Conservation (phyloP, 768 basidiomycete genomes). For the Tulasnella sp. region DNA sequence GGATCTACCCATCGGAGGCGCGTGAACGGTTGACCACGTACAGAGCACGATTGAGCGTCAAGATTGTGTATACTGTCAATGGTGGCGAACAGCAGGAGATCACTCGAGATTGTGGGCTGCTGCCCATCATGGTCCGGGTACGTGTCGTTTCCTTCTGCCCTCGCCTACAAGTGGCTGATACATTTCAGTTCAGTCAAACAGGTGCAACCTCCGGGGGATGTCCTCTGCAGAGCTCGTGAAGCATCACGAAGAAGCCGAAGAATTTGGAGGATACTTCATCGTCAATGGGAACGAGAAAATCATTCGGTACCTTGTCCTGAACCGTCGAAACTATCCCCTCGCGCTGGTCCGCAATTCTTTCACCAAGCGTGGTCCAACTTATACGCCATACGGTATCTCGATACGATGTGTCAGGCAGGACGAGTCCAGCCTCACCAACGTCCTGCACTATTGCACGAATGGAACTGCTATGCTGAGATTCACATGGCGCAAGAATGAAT, state of each 20-base stretch:
- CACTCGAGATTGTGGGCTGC: constrained; percentile 74
- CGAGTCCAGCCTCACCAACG: constrained; percentile 88
- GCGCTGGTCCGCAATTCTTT: constrained; percentile 87
- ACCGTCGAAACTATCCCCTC: constrained; percentile 90
- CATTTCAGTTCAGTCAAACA: constrained; percentile 50
- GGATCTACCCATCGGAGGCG: constrained; percentile 85
- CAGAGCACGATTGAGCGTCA: constrained; percentile 77
- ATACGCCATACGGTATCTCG: constrained; percentile 88
- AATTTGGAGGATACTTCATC: constrained; percentile 97
- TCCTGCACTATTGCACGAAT: constrained; percentile 93
- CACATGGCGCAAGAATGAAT: constrained; percentile 96
- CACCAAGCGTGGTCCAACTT: constrained; percentile 83
- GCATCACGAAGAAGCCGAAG: constrained; percentile 92
- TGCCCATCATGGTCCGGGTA: constrained; percentile 96
- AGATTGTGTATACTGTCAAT: constrained; percentile 73
- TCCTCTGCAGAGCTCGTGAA: constrained; percentile 77
- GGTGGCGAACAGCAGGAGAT: constrained; percentile 57
- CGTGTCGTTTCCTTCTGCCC: constrained; percentile 27
- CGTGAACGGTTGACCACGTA: constrained; percentile 90
- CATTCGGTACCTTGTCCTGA: constrained; percentile 93
- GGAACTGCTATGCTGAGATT: constrained; percentile 96
- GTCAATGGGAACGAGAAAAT: constrained; percentile 98
- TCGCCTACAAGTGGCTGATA: neutral
- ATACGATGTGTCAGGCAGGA: constrained; percentile 91
- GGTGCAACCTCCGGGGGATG: constrained; percentile 83